Percentiles rank a stretch among this genome's conserved stretches.
Evolutionary conservation across 495 filamentous ascomycete species (phyloP).

Genomic region (Neurospora pannonica): DNA sequence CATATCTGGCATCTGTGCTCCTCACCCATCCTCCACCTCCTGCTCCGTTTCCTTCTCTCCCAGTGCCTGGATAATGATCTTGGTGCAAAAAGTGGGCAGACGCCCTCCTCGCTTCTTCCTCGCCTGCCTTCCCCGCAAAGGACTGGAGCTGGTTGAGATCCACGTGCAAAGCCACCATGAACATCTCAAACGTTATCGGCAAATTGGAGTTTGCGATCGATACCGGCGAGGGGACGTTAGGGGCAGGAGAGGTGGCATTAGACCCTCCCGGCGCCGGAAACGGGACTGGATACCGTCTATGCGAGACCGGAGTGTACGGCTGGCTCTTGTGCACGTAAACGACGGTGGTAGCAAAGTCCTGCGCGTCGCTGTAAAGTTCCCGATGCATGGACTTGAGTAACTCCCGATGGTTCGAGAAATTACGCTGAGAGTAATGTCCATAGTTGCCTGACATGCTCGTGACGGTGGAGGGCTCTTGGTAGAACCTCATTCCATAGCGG

Average conservation of each 20-base stretch:
- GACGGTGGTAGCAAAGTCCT: constrained; percentile 7
- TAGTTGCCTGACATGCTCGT: not conserved
- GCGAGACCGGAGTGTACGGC: not conserved
- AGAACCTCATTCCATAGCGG: constrained; percentile 30
- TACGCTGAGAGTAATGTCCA: not conserved
- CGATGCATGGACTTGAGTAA: constrained; percentile 9
- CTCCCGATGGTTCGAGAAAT: constrained; percentile 1
- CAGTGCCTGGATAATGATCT: not conserved
- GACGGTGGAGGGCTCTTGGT: constrained; percentile 2
- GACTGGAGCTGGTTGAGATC: constrained; percentile 51
- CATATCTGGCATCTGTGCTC: constrained; percentile 36
- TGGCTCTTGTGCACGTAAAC: not conserved
- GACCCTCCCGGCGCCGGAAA: constrained; percentile 17
- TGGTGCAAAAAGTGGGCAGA: constrained; percentile 24
- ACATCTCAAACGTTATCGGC: constrained; percentile 27
- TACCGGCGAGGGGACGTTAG: not conserved
- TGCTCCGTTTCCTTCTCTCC: not conserved
- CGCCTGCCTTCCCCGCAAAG: constrained; percentile 47
- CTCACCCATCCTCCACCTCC: constrained; percentile 33
- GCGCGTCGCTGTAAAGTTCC: constrained; percentile 11
- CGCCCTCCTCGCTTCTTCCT: constrained; percentile 42
- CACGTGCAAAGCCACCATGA: constrained; percentile 46
- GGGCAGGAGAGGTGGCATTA: not conserved
- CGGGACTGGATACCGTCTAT: not conserved
- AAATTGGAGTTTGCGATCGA: constrained; percentile 9